Base-by-base conservation (phyloP, 2,329 filamentous ascomycete species). In the Thielaviopsis ethacetica region DNA sequence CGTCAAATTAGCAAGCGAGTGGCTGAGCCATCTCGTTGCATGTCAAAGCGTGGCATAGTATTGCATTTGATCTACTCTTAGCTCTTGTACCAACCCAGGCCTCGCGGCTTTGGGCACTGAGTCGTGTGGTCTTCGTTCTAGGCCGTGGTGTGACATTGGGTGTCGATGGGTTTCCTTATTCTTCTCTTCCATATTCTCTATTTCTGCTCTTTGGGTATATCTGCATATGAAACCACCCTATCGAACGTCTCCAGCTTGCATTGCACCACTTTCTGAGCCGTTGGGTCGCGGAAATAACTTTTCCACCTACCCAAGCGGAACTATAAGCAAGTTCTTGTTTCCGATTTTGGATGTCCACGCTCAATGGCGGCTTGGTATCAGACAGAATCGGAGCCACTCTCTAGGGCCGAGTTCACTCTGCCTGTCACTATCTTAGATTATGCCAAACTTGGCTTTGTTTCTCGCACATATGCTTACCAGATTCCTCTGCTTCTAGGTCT, bases 401-500 rank as follows among this genome's bases (percentile, higher is more conserved):
- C 2, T 7, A 13, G 38, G 38, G n/a, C 26, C 12, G 19, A 22
- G 21, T 10, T 12, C n/a, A 24, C 13, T 1, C 1, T 22, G 13
- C 21, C 21, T 6, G 27, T 17, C 13, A 15, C 2, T 13, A 6
- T 6, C 24, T 17, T 5, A 24, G 17, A 53, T 26, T 12, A 53
- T 15, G 24, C 17, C 4, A 52, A 24, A 24, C 6, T 4, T 5
- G 19, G 5, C n/a, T 7, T 52, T 22, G 13, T 24, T 5, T 49
- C n/a, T 38, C 22, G 5, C 57, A 10, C 54, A 27, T 41, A 49
- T 30, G 54, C 54, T 30, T 52, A 56, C 53, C 27, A 38, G 24
- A 5, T 44, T 51, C 7, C 30, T 51, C 24, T n/a, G 17, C 17
- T n/a, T 64, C 50, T 71, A 97, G 91, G 90, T 74, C 85, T 96